Evolutionary conservation across 225 moss, liverwort and hornwort species (phyloP).

Genomic region (Bryum argenteum): DNA sequence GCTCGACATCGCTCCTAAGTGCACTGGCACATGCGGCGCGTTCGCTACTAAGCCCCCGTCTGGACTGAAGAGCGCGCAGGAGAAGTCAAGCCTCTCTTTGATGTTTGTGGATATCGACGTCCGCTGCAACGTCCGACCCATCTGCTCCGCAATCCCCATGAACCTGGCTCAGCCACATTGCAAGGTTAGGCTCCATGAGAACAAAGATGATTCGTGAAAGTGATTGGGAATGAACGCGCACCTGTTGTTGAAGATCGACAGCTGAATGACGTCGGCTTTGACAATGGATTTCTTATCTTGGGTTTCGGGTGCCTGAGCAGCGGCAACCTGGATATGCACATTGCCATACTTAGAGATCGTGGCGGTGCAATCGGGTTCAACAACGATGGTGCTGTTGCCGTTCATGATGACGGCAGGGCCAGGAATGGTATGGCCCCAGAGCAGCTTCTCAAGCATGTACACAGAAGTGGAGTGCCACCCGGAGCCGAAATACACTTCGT

Average conservation of each 20-base stretch:
- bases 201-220: too few species aligned
- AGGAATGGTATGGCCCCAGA: slow-evolving; percentile 70
- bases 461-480: slow-evolving; percentile 90
- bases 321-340: slow-evolving; percentile 72
- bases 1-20: slow-evolving; percentile 98
- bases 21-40: slow-evolving; percentile 98
- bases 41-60: slow-evolving; percentile 96
- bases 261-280: slow-evolving; percentile 89
- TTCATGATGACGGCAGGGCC: slow-evolving; percentile 95
- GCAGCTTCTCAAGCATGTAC: slow-evolving; percentile 83
- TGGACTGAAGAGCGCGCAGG: slow-evolving; percentile 94
- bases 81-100: slow-evolving; percentile 97
- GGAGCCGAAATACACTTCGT: slow-evolving; percentile 80
- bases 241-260: slow-evolving; percentile 98
- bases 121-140: slow-evolving; percentile 97
- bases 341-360: slow-evolving; percentile 81
- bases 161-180: slow-evolving; percentile 49
- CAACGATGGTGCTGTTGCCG: slow-evolving; percentile 94
- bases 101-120: slow-evolving; percentile 99
- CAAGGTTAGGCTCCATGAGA: too few species aligned
- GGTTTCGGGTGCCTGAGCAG: slow-evolving; percentile 36
- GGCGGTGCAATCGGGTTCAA: slow-evolving; percentile 83
- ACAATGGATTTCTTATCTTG: slow-evolving; percentile 46
- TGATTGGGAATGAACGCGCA: slow-evolving; percentile 9
- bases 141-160: slow-evolving; percentile 99